Evolutionary conservation across 768 basidiomycete species (phyloP).

Genomic region (Serendipita sp.): DNA sequence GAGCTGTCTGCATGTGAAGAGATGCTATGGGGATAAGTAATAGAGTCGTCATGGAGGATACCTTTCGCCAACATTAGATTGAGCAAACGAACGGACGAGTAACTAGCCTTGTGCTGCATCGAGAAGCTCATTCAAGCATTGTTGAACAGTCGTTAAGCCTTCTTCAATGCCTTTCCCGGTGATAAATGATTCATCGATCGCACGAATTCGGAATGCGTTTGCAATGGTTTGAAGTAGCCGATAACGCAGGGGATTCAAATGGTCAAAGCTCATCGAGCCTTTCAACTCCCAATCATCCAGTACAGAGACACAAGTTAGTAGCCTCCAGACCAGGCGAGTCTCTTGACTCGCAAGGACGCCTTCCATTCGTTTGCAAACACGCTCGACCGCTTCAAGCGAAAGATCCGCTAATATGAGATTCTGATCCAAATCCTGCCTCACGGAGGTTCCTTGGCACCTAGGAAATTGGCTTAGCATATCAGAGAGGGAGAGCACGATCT

Average conservation of each 20-base stretch:
- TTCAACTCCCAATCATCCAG: not conserved
- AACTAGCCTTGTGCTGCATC: too few species aligned
- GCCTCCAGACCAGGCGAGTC: not conserved
- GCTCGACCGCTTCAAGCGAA: not conserved
- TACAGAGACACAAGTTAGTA: not conserved
- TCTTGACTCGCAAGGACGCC: not conserved
- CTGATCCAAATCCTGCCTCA: not conserved
- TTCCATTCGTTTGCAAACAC: constrained; percentile 5
- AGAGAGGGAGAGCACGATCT: not conserved
- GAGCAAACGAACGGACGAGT: too few species aligned
- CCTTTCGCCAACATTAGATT: too few species aligned
- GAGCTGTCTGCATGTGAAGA: too few species aligned
- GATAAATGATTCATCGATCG: not conserved
- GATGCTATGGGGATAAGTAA: too few species aligned
- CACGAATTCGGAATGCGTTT: not conserved
- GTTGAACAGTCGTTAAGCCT: not conserved
- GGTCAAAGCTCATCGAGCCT: not conserved
- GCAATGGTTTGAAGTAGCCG: not conserved
- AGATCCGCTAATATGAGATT: not conserved
- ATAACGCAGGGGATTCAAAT: not conserved
- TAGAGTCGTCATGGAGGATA: too few species aligned
- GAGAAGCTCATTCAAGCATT: not conserved
- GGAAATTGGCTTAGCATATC: constrained; percentile 2
- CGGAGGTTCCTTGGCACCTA: not conserved
- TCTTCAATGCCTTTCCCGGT: not conserved